Evolutionary conservation across 78 protist species (phyloP), one percentile per base, ranked within the genome.

Genomic region (Dictyostelium purpureum): DNA sequence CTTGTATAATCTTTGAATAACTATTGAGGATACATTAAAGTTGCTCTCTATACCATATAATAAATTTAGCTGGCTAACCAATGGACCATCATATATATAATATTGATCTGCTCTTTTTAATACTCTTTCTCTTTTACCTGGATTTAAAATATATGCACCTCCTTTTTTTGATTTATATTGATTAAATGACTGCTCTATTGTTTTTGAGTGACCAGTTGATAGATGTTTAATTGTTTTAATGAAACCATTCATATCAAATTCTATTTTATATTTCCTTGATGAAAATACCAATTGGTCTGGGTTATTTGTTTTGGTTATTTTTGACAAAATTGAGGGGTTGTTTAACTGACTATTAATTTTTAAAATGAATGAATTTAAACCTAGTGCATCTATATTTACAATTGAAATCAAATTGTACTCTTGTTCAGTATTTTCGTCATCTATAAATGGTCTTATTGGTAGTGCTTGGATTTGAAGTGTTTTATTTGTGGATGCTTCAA

Each of bases 211-310:
- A 45, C 45, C 26, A 24, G 28, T 14, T 51, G n/a, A 9, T 43
- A 24, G 16, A 45, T 33, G 18, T 2, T 26, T n/a, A 10, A 71
- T 31, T 19, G 7, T 38, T 51, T 31, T 24, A 31, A 75, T 51
- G 1, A 73, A 16, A 14, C 92, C 92, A 51, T 85, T 85, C 6
- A 54, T 0, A 7, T 85, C n/a, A 52, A 85, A 85, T 31, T 73
- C 66, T 4, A 70, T 73, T 33, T 18, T 35, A 26, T 24, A 70
- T 45, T 12, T 52, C 42, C 45, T 43, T 80, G 65, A 49, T 38
- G 14, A 31, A 19, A 18, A 65, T 1, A n/a, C n/a, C n/a, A n/a
- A n/a, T n/a, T n/a, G n/a, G n/a, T n/a, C n/a, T n/a, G n/a, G 18
- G 0, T 45, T n/a, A 52, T 2, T 57, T 38, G 47, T 26, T 40